Conservation (phyloP, 1,139 yeast genomes). For the Hansenula anomala region DNA sequence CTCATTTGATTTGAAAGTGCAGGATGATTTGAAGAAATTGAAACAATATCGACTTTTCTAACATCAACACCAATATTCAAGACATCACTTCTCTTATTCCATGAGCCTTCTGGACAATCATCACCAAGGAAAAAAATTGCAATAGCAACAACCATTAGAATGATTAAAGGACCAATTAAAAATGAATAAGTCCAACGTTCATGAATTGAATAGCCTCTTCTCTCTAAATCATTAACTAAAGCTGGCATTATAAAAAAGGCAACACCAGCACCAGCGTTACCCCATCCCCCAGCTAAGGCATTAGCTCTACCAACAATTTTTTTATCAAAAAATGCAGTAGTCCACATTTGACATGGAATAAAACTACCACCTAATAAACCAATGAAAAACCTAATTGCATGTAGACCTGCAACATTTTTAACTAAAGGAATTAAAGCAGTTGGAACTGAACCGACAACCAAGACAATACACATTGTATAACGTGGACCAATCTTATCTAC, state of each 20-base stretch:
- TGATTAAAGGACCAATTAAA: slow-evolving; percentile 27
- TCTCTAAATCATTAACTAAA: slow-evolving; percentile 17
- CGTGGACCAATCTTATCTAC: slow-evolving; percentile 30
- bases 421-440: slow-evolving; percentile 30
- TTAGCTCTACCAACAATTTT: slow-evolving; percentile 29
- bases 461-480: slow-evolving; percentile 23
- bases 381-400: slow-evolving; percentile 28
- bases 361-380: slow-evolving; percentile 30
- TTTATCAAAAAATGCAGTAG: slow-evolving; percentile 28
- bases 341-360: slow-evolving; percentile 30
- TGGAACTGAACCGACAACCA: slow-evolving; percentile 27
- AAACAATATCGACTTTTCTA: slow-evolving; percentile 15
- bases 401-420: slow-evolving; percentile 21
- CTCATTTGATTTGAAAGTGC: background rate
- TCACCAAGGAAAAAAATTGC: slow-evolving; percentile 22
- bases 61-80: slow-evolving; percentile 22
- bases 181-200: slow-evolving; percentile 28
- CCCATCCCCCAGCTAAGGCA: slow-evolving; percentile 32
- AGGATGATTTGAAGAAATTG: slow-evolving; percentile 14
- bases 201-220: slow-evolving; percentile 22
- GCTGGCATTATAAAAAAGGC: slow-evolving; percentile 34
- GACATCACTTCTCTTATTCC: slow-evolving; percentile 26
- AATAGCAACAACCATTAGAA: slow-evolving; percentile 24
- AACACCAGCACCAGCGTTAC: slow-evolving; percentile 33
- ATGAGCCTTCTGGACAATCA: slow-evolving; percentile 31